Base-by-base conservation (phyloP, 495 filamentous ascomycete genomes). In the Penicillium parvum region DNA sequence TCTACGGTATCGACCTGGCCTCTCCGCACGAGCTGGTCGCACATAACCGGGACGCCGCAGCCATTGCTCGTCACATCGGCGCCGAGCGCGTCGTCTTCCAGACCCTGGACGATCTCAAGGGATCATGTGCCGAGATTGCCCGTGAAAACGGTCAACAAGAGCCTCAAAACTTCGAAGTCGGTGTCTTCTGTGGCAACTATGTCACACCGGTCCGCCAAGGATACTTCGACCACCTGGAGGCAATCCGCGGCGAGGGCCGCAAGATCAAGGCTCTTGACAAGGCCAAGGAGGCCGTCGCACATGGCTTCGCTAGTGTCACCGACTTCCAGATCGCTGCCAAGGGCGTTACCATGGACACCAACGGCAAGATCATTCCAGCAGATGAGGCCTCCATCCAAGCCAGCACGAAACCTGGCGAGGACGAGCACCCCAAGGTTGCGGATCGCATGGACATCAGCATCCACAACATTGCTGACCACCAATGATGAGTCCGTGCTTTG, bases 61-160 rank as follows among this genome's bases (percentile, higher is more conserved):
- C 75, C 10, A 88, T 95, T 37, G 85, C 91, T 11, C 66, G 79
- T 48, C 76, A 86, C 57, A 95, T 96, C 53, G 87, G 85, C 40
- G 89, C 91, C n/a, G 90, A 97, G 55, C 83, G 81, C 20, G 84
- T 96, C 20, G 86, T 98, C 46, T 97, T 87, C 65, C 90, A 96
- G 59, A 82, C 81, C 29, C 73, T 96, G n/a, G 77, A 78, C 9
- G 90, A 94, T 52, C 74, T 96, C 7, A 84, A 87, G 60, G 82
- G 77, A 25, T 81, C 90, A 4, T 96, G 90, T 57, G 77, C 81
- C 0, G 84, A 88, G 53, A 77, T 85, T 3, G 71, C 68, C 1
- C 63, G 74, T 11, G 72, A 78, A 28, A 64, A 77, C 27, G 68
- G 81, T 22, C 73, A 66, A 22, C 63, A 78, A 20, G 64, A 69